Base-by-base conservation (phyloP, 768 basidiomycete genomes). In the Dacryopinax primogenitus region DNA sequence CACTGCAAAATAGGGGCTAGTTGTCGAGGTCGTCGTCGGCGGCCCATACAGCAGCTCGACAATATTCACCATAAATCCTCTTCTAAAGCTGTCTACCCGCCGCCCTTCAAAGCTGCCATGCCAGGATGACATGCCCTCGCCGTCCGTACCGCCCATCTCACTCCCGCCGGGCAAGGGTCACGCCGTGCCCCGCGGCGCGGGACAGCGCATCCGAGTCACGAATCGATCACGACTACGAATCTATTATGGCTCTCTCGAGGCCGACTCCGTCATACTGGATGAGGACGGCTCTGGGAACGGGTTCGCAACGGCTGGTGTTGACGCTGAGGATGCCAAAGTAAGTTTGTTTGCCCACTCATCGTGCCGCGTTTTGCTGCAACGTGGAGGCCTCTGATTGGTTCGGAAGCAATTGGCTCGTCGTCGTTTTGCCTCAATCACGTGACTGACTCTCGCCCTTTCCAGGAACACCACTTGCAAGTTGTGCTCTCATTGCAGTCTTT, bases 321-420 rank as follows among this genome's bases (percentile, higher is more conserved):
- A 93, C 74, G 87, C 87, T 73, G 90, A 92, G 79, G 91, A 93
- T 72, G 90, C 90, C 75, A 91, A 92, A 77, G 91, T 93, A 79
- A 85, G 90, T 82, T 33, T 64, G 62, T 36, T 64, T 63, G 32
- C 51, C 18, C 26, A 26, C n/a, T 58, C 51, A 13, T 58, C 30
- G 26, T 23, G 13, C 51, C 32, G 51, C 51, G 13, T 58, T 30
- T 6, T 32, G 9, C 26, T 28, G 51, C 51, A 30, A 58, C 51
- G 51, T 58, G 51, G 51, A 58, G 51, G 26, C 26, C 51, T 30
- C 11, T 58, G 51, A 58, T 82, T 82, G 82, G 81, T 71, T 76
- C 51, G 51, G 51, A 30, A 32, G 51, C 51, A 58, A 58, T 3
- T 4, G 13, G 23, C 13, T 13, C 11, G 30, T 15, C 32, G 51